A percentile compares a stretch with the other conserved stretches of the same genome.
phyloP scores from a whole-genome alignment of 2,329 filamentous ascomycete genomes.

The Monilinia polystroma region DNA sequence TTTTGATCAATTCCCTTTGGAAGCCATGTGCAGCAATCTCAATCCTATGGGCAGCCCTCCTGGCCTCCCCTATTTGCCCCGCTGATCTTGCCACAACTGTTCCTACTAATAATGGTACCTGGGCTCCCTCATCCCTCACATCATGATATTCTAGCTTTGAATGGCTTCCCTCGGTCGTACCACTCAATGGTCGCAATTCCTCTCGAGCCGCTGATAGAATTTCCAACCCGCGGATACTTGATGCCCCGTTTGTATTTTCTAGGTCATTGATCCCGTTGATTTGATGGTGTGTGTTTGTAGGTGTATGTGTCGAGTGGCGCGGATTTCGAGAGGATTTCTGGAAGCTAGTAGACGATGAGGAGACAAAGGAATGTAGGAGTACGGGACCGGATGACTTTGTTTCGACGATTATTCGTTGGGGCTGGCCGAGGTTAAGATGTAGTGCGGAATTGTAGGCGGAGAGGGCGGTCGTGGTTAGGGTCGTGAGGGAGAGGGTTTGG shows the following conservation, averaged over 20 bases:
- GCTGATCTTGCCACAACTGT: conserved; percentile 53
- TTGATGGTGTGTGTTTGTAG: not conserved
- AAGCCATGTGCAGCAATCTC: conserved; percentile 56
- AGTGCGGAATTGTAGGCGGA: conserved; percentile 53
- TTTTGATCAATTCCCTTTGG: conserved; percentile 52
- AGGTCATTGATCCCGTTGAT: conserved; percentile 2
- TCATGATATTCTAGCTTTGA: conserved; percentile 21
- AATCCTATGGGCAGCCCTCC: conserved; percentile 52
- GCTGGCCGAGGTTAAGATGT: conserved; percentile 53
- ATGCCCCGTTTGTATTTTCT: not conserved
- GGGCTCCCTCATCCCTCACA: conserved; percentile 23
- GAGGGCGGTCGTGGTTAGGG: conserved; percentile 54
- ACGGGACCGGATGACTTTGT: conserved; percentile 45
- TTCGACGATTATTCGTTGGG: conserved; percentile 59
- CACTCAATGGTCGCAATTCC: conserved; percentile 33
- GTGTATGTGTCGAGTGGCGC: not conserved
- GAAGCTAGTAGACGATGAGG: conserved; percentile 34
- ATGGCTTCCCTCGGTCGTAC: conserved; percentile 25
- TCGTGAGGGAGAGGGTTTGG: conserved; percentile 47
- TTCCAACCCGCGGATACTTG: conserved; percentile 12
- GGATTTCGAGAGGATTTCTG: not conserved
- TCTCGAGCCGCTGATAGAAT: conserved; percentile 28
- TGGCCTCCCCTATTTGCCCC: conserved; percentile 51
- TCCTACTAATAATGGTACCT: conserved; percentile 52
- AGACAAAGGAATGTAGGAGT: conserved; percentile 48